These are phyloP conservation scores for Cudoniella acicularis DNA, from an alignment of 495 filamentous ascomycete species.

Conservation along the genomic window DNA sequence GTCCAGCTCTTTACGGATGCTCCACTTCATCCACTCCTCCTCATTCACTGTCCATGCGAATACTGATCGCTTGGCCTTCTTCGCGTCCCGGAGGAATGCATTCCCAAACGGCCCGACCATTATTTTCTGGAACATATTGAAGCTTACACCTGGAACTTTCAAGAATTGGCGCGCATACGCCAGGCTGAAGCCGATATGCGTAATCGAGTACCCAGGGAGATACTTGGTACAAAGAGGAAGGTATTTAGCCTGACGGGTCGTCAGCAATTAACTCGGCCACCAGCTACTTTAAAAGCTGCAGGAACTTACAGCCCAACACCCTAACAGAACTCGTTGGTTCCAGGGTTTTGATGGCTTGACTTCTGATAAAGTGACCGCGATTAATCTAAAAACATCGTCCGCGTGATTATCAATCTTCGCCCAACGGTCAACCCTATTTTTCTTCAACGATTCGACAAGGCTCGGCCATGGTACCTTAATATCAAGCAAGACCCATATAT, in stretches of 20 bases:
- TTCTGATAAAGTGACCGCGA: constrained; percentile 55
- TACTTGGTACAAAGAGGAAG: constrained; percentile 53
- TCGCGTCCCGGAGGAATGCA: constrained; percentile 59
- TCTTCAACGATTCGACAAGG: neutral
- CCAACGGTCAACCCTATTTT: constrained; percentile 1
- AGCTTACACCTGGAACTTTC: constrained; percentile 54
- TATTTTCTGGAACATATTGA: constrained; percentile 67
- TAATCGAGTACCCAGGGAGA: constrained; percentile 64
- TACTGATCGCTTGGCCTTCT: constrained; percentile 50
- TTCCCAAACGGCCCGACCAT: constrained; percentile 62
- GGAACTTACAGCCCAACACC: constrained; percentile 67
- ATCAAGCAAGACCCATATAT: constrained; percentile 81
- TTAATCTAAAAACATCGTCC: constrained; percentile 60
- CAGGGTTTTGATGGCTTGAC: constrained; percentile 54
- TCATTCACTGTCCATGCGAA: constrained; percentile 87
- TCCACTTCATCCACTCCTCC: constrained; percentile 69
- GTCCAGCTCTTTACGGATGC: constrained; percentile 43
- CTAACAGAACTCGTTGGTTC: constrained; percentile 68
- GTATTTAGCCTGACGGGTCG: constrained; percentile 48
- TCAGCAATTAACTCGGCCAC: constrained; percentile 1
- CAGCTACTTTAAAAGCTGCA: neutral
- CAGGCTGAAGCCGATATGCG: constrained; percentile 69
- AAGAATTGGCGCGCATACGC: constrained; percentile 68
- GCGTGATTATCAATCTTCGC: constrained; percentile 62
- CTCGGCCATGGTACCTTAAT: constrained; percentile 61